Evolutionary conservation across 2,329 filamentous ascomycete species (phyloP).

Genomic region (Calonectria ilicicola): DNA sequence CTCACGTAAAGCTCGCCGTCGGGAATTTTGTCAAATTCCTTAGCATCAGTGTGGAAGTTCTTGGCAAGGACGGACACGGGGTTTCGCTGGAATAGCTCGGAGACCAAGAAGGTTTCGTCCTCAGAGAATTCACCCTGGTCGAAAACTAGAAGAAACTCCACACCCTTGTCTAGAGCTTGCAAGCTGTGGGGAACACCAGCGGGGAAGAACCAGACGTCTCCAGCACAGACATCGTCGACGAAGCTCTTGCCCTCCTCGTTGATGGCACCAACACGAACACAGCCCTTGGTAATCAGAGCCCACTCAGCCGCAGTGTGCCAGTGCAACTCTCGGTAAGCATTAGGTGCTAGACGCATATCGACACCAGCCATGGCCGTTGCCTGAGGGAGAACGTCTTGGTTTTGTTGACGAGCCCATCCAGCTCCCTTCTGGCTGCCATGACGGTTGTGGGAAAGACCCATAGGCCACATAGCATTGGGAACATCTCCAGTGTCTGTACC

Average conservation of each 20-base stretch:
- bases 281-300: slow-evolving; percentile 10
- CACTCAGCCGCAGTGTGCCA: slow-evolving; percentile 12
- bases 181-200: slow-evolving; percentile 11
- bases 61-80: slow-evolving; percentile 7
- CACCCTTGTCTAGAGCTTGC: slow-evolving; percentile 10
- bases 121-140: slow-evolving; percentile 14
- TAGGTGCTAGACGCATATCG: slow-evolving; percentile 3
- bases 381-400: slow-evolving; percentile 6
- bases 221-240: slow-evolving; percentile 9
- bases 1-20: slow-evolving; percentile 6
- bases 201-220: slow-evolving; percentile 16
- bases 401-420: slow-evolving; percentile 15
- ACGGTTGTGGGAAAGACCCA: slow-evolving; percentile 9
- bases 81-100: slow-evolving; percentile 10
- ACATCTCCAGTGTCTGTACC: slow-evolving; percentile 7
- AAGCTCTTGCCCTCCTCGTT: slow-evolving; percentile 15
- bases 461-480: slow-evolving; percentile 13
- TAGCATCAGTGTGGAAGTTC: slow-evolving; percentile 11
- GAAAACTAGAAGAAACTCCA: slow-evolving; percentile 15
- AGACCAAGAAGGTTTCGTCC: slow-evolving; percentile 15
- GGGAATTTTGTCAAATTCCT: slow-evolving; percentile 7
- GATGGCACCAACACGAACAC: slow-evolving; percentile 10
- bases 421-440: neutral
- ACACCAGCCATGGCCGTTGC: slow-evolving; percentile 15
- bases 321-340: slow-evolving; percentile 9